A percentile compares a stretch with the other conserved stretches of the same genome.
phyloP scores from a whole-genome alignment of 805 yeast species.

The Wickerhamomyces hampshirensis region DNA sequence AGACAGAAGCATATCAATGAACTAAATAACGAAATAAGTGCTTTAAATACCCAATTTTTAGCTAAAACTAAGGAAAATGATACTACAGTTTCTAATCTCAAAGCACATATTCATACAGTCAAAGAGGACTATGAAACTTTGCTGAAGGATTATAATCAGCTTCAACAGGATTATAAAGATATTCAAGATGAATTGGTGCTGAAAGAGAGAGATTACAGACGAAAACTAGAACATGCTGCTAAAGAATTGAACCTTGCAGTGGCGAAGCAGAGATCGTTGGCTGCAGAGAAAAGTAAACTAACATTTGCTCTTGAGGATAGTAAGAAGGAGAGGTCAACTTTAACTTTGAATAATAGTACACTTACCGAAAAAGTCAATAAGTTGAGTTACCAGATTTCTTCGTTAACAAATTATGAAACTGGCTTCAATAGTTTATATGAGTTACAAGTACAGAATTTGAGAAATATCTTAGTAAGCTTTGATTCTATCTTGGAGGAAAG shows the following conservation, averaged over 20 bases:
- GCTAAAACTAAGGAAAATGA: slow-evolving; percentile 12
- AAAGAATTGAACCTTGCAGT: slow-evolving; percentile 36
- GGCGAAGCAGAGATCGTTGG: slow-evolving; percentile 38
- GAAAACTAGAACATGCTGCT: slow-evolving; percentile 30
- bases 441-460: slow-evolving; percentile 41
- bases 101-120: slow-evolving; percentile 8
- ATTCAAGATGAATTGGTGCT: slow-evolving; percentile 15
- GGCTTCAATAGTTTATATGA: slow-evolving; percentile 39
- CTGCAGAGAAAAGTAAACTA: slow-evolving; percentile 41
- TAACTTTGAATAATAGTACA: slow-evolving; percentile 33
- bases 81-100: slow-evolving; percentile 8
- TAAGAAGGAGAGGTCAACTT: slow-evolving; percentile 32
- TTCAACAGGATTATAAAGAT: slow-evolving; percentile 21
- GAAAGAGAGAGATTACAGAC: slow-evolving; percentile 30
- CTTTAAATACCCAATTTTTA: slow-evolving; percentile 10
- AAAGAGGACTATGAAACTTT: slow-evolving; percentile 17
- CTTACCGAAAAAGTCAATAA: slow-evolving; percentile 35
- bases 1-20: slow-evolving; percentile 13
- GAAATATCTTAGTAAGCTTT: slow-evolving; percentile 45
- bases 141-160: slow-evolving; percentile 21
- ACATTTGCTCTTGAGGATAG: slow-evolving; percentile 36
- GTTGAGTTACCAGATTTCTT: slow-evolving; percentile 22
- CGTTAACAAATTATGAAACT: slow-evolving; percentile 30
- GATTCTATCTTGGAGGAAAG: slow-evolving; percentile 51
- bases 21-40: slow-evolving; percentile 14